These are phyloP conservation scores for Picea glauca DNA, from an alignment of 75 land plant genomes.

Conservation along the genomic window DNA sequence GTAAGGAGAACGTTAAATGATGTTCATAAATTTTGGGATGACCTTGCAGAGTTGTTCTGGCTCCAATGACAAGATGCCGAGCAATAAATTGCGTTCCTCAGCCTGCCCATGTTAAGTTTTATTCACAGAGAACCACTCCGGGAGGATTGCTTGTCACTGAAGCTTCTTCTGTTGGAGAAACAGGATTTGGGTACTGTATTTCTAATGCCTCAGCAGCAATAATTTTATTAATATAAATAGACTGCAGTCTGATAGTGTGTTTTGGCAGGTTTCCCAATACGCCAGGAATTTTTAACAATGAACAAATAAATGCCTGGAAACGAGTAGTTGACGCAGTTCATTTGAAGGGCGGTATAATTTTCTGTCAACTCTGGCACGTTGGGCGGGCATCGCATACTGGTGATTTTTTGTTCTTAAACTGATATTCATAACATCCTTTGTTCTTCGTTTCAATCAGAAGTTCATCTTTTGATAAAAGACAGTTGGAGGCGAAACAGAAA, in stretches of 20 bases:
- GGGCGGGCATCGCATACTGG: slow-evolving; percentile 67
- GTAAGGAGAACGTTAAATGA: background rate
- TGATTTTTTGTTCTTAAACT: slow-evolving; percentile 8
- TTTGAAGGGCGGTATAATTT: slow-evolving; percentile 60
- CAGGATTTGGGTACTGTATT: slow-evolving; percentile 1
- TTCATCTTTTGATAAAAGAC: background rate
- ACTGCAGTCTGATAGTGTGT: background rate
- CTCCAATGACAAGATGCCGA: slow-evolving; percentile 88
- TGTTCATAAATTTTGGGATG: background rate
- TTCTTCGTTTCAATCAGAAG: background rate
- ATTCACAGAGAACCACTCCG: slow-evolving; percentile 53
- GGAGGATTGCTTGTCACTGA: slow-evolving; percentile 81
- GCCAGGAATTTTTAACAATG: slow-evolving; percentile 63
- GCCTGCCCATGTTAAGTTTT: slow-evolving; percentile 44
- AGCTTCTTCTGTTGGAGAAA: slow-evolving; percentile 16
- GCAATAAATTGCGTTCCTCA: slow-evolving; percentile 52
- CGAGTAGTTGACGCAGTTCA: slow-evolving; percentile 73
- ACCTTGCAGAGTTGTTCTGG: slow-evolving; percentile 62
- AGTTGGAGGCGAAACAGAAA: background rate
- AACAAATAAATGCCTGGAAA: slow-evolving; percentile 77
- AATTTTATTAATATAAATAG: background rate
- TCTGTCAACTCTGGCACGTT: slow-evolving; percentile 83
- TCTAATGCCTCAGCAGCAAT: background rate
- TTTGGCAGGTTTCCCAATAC: slow-evolving; percentile 57
- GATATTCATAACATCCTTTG: too few species aligned